Evolutionary conservation across 495 filamentous ascomycete genomes (phyloP), one percentile per base, ranked within the genome.

Genomic region (Geopyxis carbonaria): DNA sequence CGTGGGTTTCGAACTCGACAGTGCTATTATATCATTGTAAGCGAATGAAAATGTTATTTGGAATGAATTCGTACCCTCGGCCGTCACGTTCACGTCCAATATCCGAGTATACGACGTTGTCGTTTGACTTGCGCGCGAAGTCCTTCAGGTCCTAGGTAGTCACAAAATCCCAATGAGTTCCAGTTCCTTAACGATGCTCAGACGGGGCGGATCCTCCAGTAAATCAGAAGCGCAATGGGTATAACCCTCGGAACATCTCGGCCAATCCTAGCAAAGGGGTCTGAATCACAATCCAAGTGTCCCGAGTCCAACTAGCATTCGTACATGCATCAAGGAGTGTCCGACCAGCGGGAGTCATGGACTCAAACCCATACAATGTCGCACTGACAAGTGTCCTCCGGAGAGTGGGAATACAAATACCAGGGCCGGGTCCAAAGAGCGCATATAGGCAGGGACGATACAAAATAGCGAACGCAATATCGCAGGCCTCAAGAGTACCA

Each of bases 21-120:
- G 94, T 94, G 57, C 91, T 95, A 63, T 41, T 2, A 5, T 5
- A 48, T 14, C 16, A 25, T 22, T 3, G 27, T 30, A n/a, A 1
- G 27, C 18, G 20, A 22, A 21, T 42, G 13, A 21, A 38, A 22
- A 8, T 37, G 11, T 22, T 34, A 35, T n/a, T 18, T 40, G 34
- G 44, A 34, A 38, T n/a, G n/a, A n/a, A n/a, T 44, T 69, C 83
- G 61, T 61, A 95, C 91, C 89, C 89, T 73, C 76, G 80, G 45
- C 85, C 83, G 61, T 84, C 80, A 45, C 79, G 80, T 49, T 93
- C 89, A 54, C 89, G 83, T 57, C 77, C 78, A 20, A 91, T 86
- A 64, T 99, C 89, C 37, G 85, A 93, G 57, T 92, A 99, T 44
- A 99, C 89, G 48, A 99, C 89, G 59, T 95, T 91, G 60, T 91